Evolutionary conservation across 108 stramenopile species (phyloP), one percentile per base, ranked within the genome.

Genomic region (Chaetoceros muelleri): DNA sequence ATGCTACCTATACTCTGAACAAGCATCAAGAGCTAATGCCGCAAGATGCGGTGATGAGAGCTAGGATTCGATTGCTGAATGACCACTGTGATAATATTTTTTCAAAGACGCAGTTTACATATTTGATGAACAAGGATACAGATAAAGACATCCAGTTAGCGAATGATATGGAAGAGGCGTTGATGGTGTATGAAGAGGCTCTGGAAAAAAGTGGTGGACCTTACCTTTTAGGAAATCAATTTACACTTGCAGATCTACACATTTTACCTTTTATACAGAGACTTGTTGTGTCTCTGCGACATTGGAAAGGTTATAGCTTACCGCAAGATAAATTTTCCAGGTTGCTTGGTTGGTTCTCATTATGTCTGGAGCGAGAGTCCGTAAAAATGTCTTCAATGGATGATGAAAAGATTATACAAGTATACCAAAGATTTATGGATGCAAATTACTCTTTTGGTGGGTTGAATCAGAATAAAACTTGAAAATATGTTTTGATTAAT

Each of bases 201-300:
- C 48, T 75, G 2, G 40, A 27, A 21, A 48, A 65, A 25, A 54
- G 46, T 3, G 57, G 55, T 29, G 67, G 70, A 16, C 62, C 74
- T 10, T 75, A 60, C 62, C 52, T 75, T 34, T 28, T 68, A 24
- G 70, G 70, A 28, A 23, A 65, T 1, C 49, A 71, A 34, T 75
- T 75, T 52, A 64, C 65, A 0, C 2, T 71, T 18, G 74, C 74
- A 20, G 74, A 75, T 49, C 29, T 64, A 24, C 74, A 75, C 64
- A 13, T 75, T 3, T 51, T 71, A n/a, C 74, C 74, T 28, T 75
- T 75, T 44, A 57, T 75, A 46, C 57, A 66, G 44, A 51, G 74
- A 25, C 30, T 71, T 47, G 46, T 51, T 2, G 40, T 75, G 19
- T 58, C 70, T 3, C 44, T 71, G 13, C 58, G 64, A 47, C 62